phyloP scores from a whole-genome alignment of 2,329 filamentous ascomycete genomes.

The Fusarium humuli region DNA sequence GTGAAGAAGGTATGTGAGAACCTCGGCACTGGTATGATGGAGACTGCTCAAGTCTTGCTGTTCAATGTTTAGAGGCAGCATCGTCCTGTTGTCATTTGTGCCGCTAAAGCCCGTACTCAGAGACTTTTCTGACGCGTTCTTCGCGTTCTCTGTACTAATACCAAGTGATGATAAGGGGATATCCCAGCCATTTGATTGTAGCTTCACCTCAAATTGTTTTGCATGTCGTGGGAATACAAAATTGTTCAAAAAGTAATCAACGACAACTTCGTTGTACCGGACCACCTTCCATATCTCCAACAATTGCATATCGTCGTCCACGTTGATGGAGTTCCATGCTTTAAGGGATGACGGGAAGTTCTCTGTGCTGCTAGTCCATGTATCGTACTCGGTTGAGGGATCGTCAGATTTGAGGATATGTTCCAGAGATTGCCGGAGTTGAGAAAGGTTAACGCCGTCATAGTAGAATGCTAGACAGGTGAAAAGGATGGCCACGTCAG shows the following conservation, averaged over 20 bases:
- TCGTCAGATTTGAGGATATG: constrained; percentile 66
- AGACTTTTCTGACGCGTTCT: constrained; percentile 15
- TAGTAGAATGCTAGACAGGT: constrained; percentile 78
- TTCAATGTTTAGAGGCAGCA: constrained; percentile 70
- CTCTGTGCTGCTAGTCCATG: constrained; percentile 58
- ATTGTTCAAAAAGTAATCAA: constrained; percentile 72
- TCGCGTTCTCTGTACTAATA: neutral
- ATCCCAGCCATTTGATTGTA: constrained; percentile 77
- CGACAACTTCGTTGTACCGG: constrained; percentile 60
- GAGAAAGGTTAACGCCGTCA: constrained; percentile 61
- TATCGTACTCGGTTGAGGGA: constrained; percentile 66
- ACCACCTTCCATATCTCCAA: constrained; percentile 64
- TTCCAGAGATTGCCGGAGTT: constrained; percentile 64
- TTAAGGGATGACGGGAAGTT: constrained; percentile 62
- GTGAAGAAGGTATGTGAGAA: constrained; percentile 69
- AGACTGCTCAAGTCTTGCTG: constrained; percentile 70
- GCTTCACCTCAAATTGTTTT: constrained; percentile 72
- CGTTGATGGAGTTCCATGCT: constrained; percentile 70
- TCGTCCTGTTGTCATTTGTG: constrained; percentile 72
- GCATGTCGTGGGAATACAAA: constrained; percentile 75
- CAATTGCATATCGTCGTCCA: constrained; percentile 67
- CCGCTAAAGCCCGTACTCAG: constrained; percentile 78
- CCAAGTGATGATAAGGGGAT: constrained; percentile 61
- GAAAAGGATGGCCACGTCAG: constrained; percentile 73
- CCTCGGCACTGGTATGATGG: constrained; percentile 71